Evolutionary conservation across 805 yeast genomes (phyloP), one percentile per base, ranked within the genome.

Genomic region (Candida schatavii): DNA sequence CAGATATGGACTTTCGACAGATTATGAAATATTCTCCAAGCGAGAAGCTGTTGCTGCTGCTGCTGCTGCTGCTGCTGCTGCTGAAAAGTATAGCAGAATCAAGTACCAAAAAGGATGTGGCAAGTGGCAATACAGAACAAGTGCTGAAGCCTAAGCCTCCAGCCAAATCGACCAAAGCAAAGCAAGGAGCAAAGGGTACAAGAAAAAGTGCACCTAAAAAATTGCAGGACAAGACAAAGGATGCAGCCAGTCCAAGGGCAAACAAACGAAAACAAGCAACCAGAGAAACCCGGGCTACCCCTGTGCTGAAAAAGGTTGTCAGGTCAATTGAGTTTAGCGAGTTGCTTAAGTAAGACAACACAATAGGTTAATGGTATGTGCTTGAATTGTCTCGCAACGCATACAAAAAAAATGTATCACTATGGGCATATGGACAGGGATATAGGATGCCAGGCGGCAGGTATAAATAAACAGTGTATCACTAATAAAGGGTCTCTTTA

Each of bases 1-100:
- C 64, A 1, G 56, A 57, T 29, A 43, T 61, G 29, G 51, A 58
- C 36, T 60, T 61, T 32, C 56, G 54, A 23, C 62, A 61, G 41
- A 59, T 61, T n/a, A 43, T 61, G 20, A 47, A 15, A n/a, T 38
- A 47, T 15, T 14, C 20, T 5, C 35, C 35, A 7, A 5, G 5
- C 17, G 32, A 29, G 35, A 31, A 31, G 18, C 15, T 7, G 15
- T n/a, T n/a, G n/a, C n/a, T n/a, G n/a, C n/a, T n/a, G n/a, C 6
- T 7, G 5, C 32, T 13, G n/a, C 5, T 13, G 15, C 6, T 6
- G 18, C 14, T 7, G 11, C 32, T 14, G 18, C 6, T 5, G 32
- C 14, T 6, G 15, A 29, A 29, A 29, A n/a, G n/a, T n/a, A n/a
- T n/a, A n/a, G 17, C 3, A 11, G 27, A 23, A 41, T 10, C 6